Conservation (phyloP, 805 yeast species). For the Ogataea paradorogensis region DNA sequence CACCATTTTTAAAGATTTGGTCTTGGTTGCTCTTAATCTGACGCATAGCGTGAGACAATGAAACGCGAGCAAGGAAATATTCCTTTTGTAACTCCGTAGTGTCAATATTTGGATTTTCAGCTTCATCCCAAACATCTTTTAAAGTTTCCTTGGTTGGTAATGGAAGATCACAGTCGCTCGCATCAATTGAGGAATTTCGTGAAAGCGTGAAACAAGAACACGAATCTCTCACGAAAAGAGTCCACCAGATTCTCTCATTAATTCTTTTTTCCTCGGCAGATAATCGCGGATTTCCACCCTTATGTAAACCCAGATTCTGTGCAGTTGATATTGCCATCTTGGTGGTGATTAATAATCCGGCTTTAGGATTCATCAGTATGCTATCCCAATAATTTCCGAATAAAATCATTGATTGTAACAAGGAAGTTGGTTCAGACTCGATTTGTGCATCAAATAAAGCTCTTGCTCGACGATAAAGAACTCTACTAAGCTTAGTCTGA, state of each 20-base stretch:
- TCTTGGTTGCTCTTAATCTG: constrained; percentile 37
- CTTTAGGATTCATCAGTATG: constrained; percentile 64
- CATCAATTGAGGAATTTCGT: constrained; percentile 64
- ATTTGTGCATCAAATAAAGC: constrained; percentile 68
- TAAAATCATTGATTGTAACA: constrained; percentile 59
- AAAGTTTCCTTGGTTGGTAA: constrained; percentile 66
- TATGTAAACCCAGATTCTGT: constrained; percentile 74
- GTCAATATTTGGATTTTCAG: constrained; percentile 30
- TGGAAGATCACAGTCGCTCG: constrained; percentile 77
- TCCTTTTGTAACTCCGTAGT: constrained; percentile 13
- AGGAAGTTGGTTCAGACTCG: constrained; percentile 60
- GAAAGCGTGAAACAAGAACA: constrained; percentile 66
- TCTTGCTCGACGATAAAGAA: constrained; percentile 70
- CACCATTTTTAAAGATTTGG: constrained; percentile 2
- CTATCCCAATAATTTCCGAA: constrained; percentile 74
- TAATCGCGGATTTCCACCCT: constrained; percentile 32
- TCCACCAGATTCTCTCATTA: constrained; percentile 77
- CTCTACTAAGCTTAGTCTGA: constrained; percentile 39
- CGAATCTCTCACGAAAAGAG: constrained; percentile 64
- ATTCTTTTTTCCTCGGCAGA: constrained; percentile 34
- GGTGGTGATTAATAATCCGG: constrained; percentile 55
- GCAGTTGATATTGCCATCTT: constrained; percentile 68
- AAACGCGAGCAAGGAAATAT: constrained; percentile 59
- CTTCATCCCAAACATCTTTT: constrained; percentile 48
- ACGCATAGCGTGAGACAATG: constrained; percentile 64